Base-by-base conservation (phyloP, 306 rosid genomes). In the Dryas drummondii region DNA sequence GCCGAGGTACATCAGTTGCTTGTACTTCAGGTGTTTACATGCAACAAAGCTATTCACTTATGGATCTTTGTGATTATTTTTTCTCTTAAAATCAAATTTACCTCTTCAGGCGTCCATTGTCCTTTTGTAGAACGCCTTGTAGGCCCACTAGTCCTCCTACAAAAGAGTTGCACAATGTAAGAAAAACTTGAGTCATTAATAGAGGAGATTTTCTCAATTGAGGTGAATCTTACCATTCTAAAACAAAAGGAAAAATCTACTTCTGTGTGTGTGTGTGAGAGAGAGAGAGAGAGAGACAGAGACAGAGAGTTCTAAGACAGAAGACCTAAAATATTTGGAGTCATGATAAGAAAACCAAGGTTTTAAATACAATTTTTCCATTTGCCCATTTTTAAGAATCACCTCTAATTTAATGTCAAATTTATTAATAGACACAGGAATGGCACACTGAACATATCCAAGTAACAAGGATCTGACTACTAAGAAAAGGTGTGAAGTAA, bases 61-160 rank as follows among this genome's bases (percentile, higher is more conserved):
- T 5, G 32, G 5, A n/a, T 59, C 37, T 17, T 19, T 57, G 9
- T 37, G 8, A 42, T 4, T 6, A 49, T 40, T 3, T 57, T 15
- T 45, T 32, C 22, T 57, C 22, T 4, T 13, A 19, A 17, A 53
- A 66, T 13, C 9, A 55, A 55, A 74, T 64, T 79, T 55, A 96
- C 99, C 97, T 96, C 99, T 79, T 90, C 96, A 41, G 92, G 69
- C 1, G 97, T 92, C 99, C 99, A 96, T 71, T 96, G 98, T 71
- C 99, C 99, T 87, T 96, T 96, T 0, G 99, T 90, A 76, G 99
- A 96, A 68, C 98, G 99, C 90, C 99, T 89, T 2, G 99, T 89
- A 76, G 99, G 99, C 73, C 98, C 99, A 79, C 86, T 96, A 52
- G 99, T 92, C 86, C 98, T 91, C 93, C 99, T 91, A 79, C 83